Conservation (phyloP, 768 basidiomycete species). For the Coprinellus micaceus region DNA sequence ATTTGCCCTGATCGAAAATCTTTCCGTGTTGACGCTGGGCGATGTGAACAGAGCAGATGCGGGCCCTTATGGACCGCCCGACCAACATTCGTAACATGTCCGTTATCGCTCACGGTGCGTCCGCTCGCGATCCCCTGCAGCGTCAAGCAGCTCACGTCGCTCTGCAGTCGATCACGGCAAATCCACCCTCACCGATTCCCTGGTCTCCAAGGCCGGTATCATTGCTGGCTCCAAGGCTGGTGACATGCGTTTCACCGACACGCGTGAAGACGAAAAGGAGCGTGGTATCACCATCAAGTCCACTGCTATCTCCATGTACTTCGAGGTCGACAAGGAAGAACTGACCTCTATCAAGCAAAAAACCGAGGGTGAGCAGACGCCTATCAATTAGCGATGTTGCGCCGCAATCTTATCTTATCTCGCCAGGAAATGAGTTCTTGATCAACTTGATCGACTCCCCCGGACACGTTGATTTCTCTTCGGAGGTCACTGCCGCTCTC, state of each 20-base stretch:
- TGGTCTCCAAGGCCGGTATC: conserved; percentile 99
- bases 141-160: conserved; percentile 8
- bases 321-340: conserved; percentile 91
- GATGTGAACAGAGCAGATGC: conserved; percentile 72
- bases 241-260: conserved; percentile 96
- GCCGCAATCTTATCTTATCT: conserved; percentile 4
- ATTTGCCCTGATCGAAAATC: background rate
- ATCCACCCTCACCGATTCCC: conserved; percentile 97
- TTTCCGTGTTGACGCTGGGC: conserved; percentile 11
- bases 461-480: conserved; percentile 99
- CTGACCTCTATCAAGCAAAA: conserved; percentile 85
- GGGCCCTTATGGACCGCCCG: conserved; percentile 81
- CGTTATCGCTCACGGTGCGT: conserved; percentile 86
- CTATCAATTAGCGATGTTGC: background rate
- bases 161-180: conserved; percentile 96
- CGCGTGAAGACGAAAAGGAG: conserved; percentile 96
- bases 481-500: conserved; percentile 98
- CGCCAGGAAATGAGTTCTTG: conserved; percentile 86
- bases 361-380: conserved; percentile 65
- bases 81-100: conserved; percentile 96
- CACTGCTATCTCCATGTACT: conserved; percentile 99
- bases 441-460: conserved; percentile 99
- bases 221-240: conserved; percentile 94
- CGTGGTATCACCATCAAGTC: conserved; percentile 99
- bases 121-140: conserved; percentile 8